Conservation (phyloP, 108 stramenopile genomes). For the Skeletonema tropicum region DNA sequence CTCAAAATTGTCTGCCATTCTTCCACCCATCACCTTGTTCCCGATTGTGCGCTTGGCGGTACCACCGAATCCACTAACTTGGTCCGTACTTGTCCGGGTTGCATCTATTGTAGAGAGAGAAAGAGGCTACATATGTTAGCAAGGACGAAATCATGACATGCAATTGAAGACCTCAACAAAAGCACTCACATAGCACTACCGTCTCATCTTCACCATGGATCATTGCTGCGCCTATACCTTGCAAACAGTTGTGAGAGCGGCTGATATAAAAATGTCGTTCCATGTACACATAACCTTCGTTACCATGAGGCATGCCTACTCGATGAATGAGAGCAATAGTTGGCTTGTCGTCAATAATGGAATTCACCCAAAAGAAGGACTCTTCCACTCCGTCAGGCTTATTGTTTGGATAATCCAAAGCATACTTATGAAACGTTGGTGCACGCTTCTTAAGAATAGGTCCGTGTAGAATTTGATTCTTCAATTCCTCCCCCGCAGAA, state of each 20-base stretch:
- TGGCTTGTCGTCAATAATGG: constrained; percentile 60
- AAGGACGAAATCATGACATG: constrained; percentile 1
- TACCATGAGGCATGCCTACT: constrained; percentile 35
- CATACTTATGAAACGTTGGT: constrained; percentile 50
- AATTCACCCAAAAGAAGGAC: constrained; percentile 61
- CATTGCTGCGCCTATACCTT: constrained; percentile 54
- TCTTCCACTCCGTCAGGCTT: constrained; percentile 49
- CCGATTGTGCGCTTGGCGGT: constrained; percentile 56
- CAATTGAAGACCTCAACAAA: neutral
- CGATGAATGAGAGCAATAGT: constrained; percentile 58
- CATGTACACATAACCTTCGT: constrained; percentile 50
- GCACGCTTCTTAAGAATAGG: constrained; percentile 37
- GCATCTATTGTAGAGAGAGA: constrained; percentile 8
- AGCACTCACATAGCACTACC: constrained; percentile 41
- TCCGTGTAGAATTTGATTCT: constrained; percentile 40
- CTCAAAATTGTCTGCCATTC: constrained; percentile 56
- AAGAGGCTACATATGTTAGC: neutral
- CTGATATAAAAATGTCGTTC: constrained; percentile 63
- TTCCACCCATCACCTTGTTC: constrained; percentile 53
- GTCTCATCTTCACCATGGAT: constrained; percentile 39
- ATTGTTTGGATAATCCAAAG: constrained; percentile 56
- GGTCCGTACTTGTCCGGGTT: constrained; percentile 63
- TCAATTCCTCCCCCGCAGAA: constrained; percentile 51
- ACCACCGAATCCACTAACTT: constrained; percentile 60
- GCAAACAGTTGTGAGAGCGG: constrained; percentile 62